Conservation (phyloP, 805 yeast genomes). For the Lipomyces yamadae region DNA sequence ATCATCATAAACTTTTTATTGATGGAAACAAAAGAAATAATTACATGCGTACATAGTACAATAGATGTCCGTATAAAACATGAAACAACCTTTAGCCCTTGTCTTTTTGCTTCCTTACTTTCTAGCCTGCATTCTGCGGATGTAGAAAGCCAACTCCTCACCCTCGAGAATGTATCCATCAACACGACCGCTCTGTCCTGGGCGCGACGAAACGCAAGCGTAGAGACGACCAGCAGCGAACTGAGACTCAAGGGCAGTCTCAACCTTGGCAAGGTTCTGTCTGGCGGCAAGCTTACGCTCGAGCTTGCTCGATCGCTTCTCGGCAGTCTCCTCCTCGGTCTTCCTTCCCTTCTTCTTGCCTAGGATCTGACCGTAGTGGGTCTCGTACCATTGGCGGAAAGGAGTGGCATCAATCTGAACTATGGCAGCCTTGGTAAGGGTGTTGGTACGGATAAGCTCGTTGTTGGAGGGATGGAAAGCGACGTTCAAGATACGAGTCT, state of each 20-base stretch:
- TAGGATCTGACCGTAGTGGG: slow-evolving; percentile 92
- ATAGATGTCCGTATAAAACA: slow-evolving; percentile 11
- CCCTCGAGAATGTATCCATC: slow-evolving; percentile 99
- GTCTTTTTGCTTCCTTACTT: slow-evolving; percentile 63
- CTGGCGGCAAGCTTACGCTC: slow-evolving; percentile 94
- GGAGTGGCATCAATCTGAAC: slow-evolving; percentile 99
- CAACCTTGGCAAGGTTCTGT: slow-evolving; percentile 82
- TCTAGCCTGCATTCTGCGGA: slow-evolving; percentile 99
- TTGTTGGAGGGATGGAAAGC: slow-evolving; percentile 99
- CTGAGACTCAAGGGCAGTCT: slow-evolving; percentile 90
- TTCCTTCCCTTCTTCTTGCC: slow-evolving; percentile 73
- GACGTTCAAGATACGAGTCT: slow-evolving; percentile 98
- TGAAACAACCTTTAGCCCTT: slow-evolving; percentile 16
- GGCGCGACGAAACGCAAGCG: slow-evolving; percentile 98
- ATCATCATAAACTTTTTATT: slow-evolving; percentile 26
- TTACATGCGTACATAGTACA: slow-evolving; percentile 36
- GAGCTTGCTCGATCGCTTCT: slow-evolving; percentile 74
- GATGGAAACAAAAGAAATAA: slow-evolving; percentile 20
- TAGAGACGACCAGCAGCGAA: slow-evolving; percentile 98
- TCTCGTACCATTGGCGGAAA: slow-evolving; percentile 98
- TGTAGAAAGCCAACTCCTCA: slow-evolving; percentile 99
- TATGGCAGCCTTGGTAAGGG: slow-evolving; percentile 97
- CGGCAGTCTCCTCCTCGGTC: slow-evolving; percentile 52
- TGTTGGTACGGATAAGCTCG: slow-evolving; percentile 99
- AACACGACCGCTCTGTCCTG: slow-evolving; percentile 99